Percentiles rank a stretch among this genome's conserved stretches.
Conservation (phyloP, 2,329 filamentous ascomycete species). For the Aspergillus pseudoviridinutans region DNA sequence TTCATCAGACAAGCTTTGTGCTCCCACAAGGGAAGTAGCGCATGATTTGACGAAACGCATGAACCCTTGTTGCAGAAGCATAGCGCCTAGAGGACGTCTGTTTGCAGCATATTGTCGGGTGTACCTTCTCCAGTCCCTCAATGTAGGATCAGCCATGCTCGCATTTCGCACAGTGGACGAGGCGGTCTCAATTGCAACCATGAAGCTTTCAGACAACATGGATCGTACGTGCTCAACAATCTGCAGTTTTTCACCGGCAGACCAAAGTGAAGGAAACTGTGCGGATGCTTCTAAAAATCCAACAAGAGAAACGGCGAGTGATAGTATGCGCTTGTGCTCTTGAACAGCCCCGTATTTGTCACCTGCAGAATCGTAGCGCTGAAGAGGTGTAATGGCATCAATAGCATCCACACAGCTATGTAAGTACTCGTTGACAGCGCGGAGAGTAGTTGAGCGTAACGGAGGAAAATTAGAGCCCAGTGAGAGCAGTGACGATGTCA, state of each 20-base stretch:
- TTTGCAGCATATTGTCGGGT: conserved; percentile 75
- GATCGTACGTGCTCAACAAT: conserved; percentile 68
- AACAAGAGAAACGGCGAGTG: conserved; percentile 77
- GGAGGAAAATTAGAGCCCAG: conserved; percentile 69
- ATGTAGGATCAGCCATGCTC: conserved; percentile 58
- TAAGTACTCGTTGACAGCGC: conserved; percentile 68
- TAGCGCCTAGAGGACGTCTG: conserved; percentile 79
- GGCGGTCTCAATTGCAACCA: conserved; percentile 81
- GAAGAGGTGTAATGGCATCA: conserved; percentile 50
- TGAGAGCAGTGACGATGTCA: conserved; percentile 76
- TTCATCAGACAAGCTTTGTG: conserved; percentile 54
- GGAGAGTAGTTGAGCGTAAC: conserved; percentile 62
- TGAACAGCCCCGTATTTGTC: conserved; percentile 39
- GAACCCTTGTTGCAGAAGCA: conserved; percentile 85
- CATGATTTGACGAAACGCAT: conserved; percentile 78
- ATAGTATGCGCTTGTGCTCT: conserved; percentile 66
- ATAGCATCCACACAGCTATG: conserved; percentile 64
- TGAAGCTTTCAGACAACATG: conserved; percentile 77
- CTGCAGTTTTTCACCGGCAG: conserved; percentile 64
- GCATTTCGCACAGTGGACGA: conserved; percentile 86
- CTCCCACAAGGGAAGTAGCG: conserved; percentile 67
- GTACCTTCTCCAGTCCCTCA: conserved; percentile 85
- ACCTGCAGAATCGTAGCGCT: conserved; percentile 54
- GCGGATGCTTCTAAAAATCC: conserved; percentile 85
- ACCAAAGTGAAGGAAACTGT: conserved; percentile 77